Evolutionary conservation across 2,329 filamentous ascomycete species (phyloP).

Genomic region (Aspergillus awamori): DNA sequence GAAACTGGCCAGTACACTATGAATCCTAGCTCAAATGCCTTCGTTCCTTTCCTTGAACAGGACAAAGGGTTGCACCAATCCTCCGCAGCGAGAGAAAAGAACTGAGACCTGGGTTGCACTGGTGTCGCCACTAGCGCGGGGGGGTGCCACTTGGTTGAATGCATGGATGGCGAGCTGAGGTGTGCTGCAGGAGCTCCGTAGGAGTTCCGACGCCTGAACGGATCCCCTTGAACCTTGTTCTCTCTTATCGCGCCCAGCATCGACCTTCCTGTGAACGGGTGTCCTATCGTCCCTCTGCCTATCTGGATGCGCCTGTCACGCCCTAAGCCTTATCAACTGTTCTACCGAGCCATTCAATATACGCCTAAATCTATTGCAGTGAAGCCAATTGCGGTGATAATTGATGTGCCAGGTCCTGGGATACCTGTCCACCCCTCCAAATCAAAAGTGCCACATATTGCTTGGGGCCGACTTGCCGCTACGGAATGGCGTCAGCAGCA

Average conservation of each 20-base stretch:
- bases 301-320: neutral
- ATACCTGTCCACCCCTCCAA: too few relatives aligned
- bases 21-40: too few relatives aligned
- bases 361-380: too few relatives aligned
- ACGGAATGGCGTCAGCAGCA: neutral
- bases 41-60: too few relatives aligned
- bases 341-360: too few relatives aligned
- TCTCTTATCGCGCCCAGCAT: neutral
- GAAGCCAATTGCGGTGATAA: too few relatives aligned
- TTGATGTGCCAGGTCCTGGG: too few relatives aligned
- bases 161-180: neutral
- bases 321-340: neutral
- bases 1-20: too few relatives aligned
- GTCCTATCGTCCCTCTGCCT: neutral
- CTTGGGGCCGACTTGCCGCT: neutral
- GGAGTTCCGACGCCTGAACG: neutral
- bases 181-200: slow-evolving; percentile 1
- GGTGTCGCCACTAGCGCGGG: neutral
- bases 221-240: neutral
- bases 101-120: too few relatives aligned
- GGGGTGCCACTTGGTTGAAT: neutral
- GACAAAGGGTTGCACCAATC: too few relatives aligned
- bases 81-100: too few relatives aligned
- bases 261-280: neutral
- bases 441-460: neutral